Percentiles rank a stretch among this genome's conserved stretches.
Evolutionary conservation across 306 rosid species (phyloP).

Genomic region (Phaseolus lunatus): DNA sequence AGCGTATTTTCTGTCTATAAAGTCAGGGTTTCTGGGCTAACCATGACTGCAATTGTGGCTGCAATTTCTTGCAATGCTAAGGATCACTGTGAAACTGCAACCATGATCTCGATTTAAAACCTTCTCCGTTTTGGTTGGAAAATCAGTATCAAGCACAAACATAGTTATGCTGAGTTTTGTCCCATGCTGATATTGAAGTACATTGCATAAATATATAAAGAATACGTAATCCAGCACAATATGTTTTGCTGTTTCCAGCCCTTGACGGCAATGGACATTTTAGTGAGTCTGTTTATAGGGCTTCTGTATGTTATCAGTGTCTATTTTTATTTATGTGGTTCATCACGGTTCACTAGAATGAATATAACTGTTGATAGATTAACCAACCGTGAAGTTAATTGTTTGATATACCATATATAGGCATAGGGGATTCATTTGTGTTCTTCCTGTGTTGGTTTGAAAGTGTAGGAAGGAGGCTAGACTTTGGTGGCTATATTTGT

Average conservation of each 20-base stretch:
- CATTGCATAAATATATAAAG: background rate
- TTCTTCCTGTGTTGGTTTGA: slow-evolving; percentile 24
- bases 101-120: background rate
- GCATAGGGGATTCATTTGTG: slow-evolving; percentile 6
- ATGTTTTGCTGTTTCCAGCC: background rate
- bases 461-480: slow-evolving; percentile 16
- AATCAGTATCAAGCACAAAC: background rate
- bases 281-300: slow-evolving; percentile 20
- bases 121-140: slow-evolving; percentile 21
- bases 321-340: slow-evolving; percentile 16
- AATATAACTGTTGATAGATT: slow-evolving; percentile 5
- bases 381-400: slow-evolving; percentile 5
- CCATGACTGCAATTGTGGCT: background rate
- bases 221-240: background rate
- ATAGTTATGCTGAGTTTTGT: background rate
- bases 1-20: too few relatives aligned
- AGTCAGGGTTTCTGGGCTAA: background rate
- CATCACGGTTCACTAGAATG: background rate
- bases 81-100: background rate
- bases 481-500: slow-evolving; percentile 1
- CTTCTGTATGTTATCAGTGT: background rate
- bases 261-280: slow-evolving; percentile 19
- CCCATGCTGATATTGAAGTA: background rate
- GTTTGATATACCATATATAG: slow-evolving; percentile 30
- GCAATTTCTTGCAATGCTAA: background rate